Conservation (phyloP, 192 early-diverging fungal genomes). For the Backusella australiensis region DNA sequence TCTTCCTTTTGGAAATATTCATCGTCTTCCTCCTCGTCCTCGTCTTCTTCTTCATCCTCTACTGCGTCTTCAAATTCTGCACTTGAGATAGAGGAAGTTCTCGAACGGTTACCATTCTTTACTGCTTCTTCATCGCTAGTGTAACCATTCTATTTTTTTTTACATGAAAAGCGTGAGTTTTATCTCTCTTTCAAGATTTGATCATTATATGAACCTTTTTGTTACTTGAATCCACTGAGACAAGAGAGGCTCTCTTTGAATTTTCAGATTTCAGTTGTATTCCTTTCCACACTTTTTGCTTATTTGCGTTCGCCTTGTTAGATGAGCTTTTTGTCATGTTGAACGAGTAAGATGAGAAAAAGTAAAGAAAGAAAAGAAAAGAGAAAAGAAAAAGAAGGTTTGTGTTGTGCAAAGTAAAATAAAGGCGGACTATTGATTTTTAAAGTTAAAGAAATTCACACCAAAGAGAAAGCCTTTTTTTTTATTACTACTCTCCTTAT, state of each 20-base stretch:
- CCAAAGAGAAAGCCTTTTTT: neutral
- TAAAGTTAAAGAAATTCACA: constrained; percentile 4
- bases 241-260: neutral
- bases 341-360: neutral
- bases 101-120: neutral
- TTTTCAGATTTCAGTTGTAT: neutral
- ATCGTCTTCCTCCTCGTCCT: constrained; percentile 11
- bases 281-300: neutral
- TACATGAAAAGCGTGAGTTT: neutral
- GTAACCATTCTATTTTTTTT: neutral
- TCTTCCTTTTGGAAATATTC: constrained; percentile 15
- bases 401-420: neutral
- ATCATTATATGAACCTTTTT: neutral
- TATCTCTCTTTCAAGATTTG: neutral
- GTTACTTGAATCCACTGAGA: neutral
- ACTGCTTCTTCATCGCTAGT: neutral
- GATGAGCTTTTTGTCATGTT: neutral
- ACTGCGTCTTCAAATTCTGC: constrained; percentile 12
- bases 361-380: neutral
- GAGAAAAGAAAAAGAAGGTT: neutral
- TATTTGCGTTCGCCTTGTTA: neutral
- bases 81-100: constrained; percentile 7
- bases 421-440: constrained; percentile 2
- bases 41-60: constrained; percentile 6
- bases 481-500: neutral